A percentile compares a stretch with the other conserved stretches of the same genome.
These are phyloP conservation scores for Pezicula radicicola DNA, from an alignment of 2,329 filamentous ascomycete species.

Conservation along the genomic window DNA sequence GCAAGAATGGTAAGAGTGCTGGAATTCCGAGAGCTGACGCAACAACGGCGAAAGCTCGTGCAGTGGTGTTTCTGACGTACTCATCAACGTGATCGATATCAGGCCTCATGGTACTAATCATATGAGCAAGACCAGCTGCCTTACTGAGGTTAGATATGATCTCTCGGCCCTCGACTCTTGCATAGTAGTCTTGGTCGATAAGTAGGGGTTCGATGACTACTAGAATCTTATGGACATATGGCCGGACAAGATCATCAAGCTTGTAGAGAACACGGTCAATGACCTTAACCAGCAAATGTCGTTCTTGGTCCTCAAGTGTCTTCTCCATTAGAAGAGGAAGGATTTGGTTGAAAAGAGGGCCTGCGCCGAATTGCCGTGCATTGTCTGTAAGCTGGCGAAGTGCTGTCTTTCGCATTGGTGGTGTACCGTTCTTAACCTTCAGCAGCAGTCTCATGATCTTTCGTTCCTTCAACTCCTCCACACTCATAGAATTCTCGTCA, in stretches of 20 bases:
- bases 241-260: conserved; percentile 91
- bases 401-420: conserved; percentile 97
- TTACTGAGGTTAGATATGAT: conserved; percentile 98
- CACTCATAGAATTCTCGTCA: conserved; percentile 86
- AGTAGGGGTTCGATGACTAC: conserved; percentile 98
- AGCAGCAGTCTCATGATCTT: conserved; percentile 97
- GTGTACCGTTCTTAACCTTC: conserved; percentile 99
- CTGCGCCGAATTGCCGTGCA: conserved; percentile 91
- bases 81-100: conserved; percentile 99
- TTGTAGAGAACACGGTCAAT: conserved; percentile 99
- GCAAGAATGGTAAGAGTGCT: conserved; percentile 88
- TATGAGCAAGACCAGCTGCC: conserved; percentile 92
- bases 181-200: conserved; percentile 99
- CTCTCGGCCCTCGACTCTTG: conserved; percentile 94
- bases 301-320: conserved; percentile 94
- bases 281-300: conserved; percentile 96
- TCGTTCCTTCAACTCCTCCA: conserved; percentile 94
- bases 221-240: conserved; percentile 96
- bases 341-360: conserved; percentile 94
- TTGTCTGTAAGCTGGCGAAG: conserved; percentile 97
- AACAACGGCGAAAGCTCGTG: conserved; percentile 93
- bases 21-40: conserved; percentile 95
- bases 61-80: conserved; percentile 97
- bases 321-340: conserved; percentile 97
- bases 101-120: conserved; percentile 99